Evolutionary conservation across 257 asterid genomes (phyloP), one percentile per base, ranked within the genome.

Genomic region (Vinca minor): DNA sequence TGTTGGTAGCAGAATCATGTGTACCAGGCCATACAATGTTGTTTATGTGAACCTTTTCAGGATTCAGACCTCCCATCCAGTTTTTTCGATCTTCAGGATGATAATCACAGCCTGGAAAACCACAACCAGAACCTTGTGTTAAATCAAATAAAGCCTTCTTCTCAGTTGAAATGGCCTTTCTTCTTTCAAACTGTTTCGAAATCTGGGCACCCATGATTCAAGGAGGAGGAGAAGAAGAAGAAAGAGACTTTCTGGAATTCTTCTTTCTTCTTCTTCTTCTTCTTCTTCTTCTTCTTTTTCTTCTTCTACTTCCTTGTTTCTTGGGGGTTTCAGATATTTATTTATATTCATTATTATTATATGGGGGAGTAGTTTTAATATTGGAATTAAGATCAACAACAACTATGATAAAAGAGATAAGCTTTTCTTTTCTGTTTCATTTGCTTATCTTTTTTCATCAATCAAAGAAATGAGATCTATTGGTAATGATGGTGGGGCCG

Each of bases 21-120:
- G 97, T 93, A 0, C 97, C 98, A 11, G 97, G 97, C 97, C 97
- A 93, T 0, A 87, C 91, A 18, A 93, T 93, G 64, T 85, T 81
- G 67, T 93, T 63, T 14, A 93, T 50, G 4, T 76, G 71, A 62
- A 84, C 39, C 1, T 66, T 84, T 0, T 77, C 90, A 0, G 84
- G 88, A 18, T 66, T 61, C 4, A 89, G 85, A 29, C 61, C 65
- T 55, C 75, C 63, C 95, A 89, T 87, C 98, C 98, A 93, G 78
- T 78, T 89, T 72, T 77, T 78, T 2, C 86, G 72, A 35, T 92
- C 92, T 14, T 75, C 35, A 1, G 90, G 80, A 56, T 18, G 70
- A 77, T 85, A 80, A 56, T 89, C 97, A 63, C 75, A 74, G 48
- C 98, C 85, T 0, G 96, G 96, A 38, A 71, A 92, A 4, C 77